These are phyloP conservation scores for Fusarium gaditjirri DNA, from an alignment of 2,329 filamentous ascomycete species.

Conservation along the genomic window DNA sequence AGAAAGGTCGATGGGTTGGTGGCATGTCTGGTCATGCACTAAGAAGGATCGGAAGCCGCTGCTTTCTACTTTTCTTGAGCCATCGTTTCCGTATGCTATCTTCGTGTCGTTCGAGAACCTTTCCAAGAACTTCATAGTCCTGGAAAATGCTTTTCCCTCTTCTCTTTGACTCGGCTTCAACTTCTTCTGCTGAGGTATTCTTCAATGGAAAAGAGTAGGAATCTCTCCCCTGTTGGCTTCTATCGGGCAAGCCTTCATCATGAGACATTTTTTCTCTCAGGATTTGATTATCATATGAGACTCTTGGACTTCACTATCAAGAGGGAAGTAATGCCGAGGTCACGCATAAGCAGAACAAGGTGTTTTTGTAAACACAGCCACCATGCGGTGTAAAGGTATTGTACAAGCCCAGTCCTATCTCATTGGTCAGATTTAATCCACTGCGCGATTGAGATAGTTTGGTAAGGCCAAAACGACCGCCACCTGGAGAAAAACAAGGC, in stretches of 20 bases:
- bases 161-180: not conserved
- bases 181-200: not conserved
- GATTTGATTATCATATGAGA: not conserved
- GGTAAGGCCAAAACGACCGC: too few species aligned
- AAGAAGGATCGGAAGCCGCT: not conserved
- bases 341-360: too few species aligned
- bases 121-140: not conserved
- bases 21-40: not conserved
- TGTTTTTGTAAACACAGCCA: too few species aligned
- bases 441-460: too few species aligned
- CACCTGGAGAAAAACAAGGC: too few species aligned
- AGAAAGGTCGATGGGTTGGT: not conserved
- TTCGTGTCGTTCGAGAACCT: not conserved
- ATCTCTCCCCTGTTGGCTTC: not conserved
- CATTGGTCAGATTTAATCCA: too few species aligned
- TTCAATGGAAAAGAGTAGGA: not conserved
- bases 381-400: too few species aligned
- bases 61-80: not conserved
- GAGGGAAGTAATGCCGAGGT: too few species aligned
- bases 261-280: not conserved
- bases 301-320: too few species aligned
- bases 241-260: not conserved
- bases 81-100: not conserved
- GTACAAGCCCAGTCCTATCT: too few species aligned
- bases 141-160: not conserved